Conservation (phyloP, 148 eudicot species). For the Limonium bicolor region DNA sequence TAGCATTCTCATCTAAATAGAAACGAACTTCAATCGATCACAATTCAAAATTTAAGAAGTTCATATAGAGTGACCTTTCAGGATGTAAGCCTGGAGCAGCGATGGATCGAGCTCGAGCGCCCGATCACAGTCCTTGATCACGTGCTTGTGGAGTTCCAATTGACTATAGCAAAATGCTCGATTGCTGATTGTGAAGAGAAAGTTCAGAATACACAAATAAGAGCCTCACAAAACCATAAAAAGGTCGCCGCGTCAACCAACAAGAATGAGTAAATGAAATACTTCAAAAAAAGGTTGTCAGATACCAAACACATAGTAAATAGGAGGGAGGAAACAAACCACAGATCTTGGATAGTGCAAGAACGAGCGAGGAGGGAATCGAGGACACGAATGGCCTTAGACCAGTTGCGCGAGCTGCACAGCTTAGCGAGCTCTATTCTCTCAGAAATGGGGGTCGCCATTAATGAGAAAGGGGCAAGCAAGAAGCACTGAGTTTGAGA, state of each 20-base stretch:
- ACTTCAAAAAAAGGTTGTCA: constrained; percentile 2
- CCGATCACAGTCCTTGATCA: constrained; percentile 85
- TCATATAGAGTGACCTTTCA: constrained; percentile 92
- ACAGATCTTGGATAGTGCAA: constrained; percentile 62
- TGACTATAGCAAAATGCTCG: constrained; percentile 94
- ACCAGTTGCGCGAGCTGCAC: constrained; percentile 82
- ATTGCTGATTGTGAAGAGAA: constrained; percentile 51
- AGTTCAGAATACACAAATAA: background rate
- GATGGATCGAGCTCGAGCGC: constrained; percentile 73
- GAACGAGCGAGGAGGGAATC: constrained; percentile 66
- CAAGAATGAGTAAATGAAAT: background rate
- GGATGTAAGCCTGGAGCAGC: constrained; percentile 74
- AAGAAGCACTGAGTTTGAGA: no score
- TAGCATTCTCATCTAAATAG: no score
- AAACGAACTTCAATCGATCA: no score
- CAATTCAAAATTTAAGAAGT: no score
- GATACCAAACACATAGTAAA: background rate
- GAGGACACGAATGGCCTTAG: constrained; percentile 89
- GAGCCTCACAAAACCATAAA: constrained; percentile 4
- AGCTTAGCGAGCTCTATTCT: constrained; percentile 73
- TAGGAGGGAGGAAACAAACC: constrained; percentile 20
- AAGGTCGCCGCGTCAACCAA: background rate
- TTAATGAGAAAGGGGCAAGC: no score
- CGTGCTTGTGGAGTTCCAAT: constrained; percentile 98
- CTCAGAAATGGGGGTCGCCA: constrained; percentile 50